Evolutionary conservation across 2,329 filamentous ascomycete genomes (phyloP), one percentile per base, ranked within the genome.

Genomic region (Trichoderma aggressivum): DNA sequence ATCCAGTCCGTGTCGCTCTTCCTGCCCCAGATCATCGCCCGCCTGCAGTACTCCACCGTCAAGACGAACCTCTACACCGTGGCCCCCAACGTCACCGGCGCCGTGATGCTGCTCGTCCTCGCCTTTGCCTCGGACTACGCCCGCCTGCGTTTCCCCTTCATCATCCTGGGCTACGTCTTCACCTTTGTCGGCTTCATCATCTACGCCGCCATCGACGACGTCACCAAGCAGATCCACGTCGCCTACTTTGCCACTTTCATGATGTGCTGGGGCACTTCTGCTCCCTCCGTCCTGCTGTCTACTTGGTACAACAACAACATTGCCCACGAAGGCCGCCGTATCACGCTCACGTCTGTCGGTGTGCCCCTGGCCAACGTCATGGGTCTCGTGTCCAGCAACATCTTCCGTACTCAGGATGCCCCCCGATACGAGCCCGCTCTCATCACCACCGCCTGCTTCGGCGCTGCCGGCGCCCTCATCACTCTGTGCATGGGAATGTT

Each of bases 21-120:
- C 77, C 77, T 89, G 70, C 86, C 87, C 0, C 86, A 88, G 75
- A 89, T 89, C 74, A 83, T 88, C 21, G 78, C 80, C 72, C 80
- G 85, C 5, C 79, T 89, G 1, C 82, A 84, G 4, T 85, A 84
- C 73, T 80, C 80, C 53, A 81, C 83, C 3, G 81, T 88, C 74
- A 86, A 85, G 78, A 94, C 92, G 0, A 95, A 96, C 76, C 85
- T 95, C 0, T 94, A 92, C 81, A 94, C 92, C 0, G 92, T 95
- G 0, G 93, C 92, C 0, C 93, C 93, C 1, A 95, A 94, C 75
- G 86, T 93, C 59, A 89, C 88, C 0, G 93, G 92, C 1, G 91
- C 92, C 0, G 86, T 87, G 1, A 90, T 94, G 85, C 83, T 94
- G 3, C 83, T 95, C 0, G 81, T 94, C 16, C 83, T 94, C 0